These are phyloP conservation scores for Solanum arcanum DNA, from an alignment of 257 asterid genomes.

Conservation along the genomic window DNA sequence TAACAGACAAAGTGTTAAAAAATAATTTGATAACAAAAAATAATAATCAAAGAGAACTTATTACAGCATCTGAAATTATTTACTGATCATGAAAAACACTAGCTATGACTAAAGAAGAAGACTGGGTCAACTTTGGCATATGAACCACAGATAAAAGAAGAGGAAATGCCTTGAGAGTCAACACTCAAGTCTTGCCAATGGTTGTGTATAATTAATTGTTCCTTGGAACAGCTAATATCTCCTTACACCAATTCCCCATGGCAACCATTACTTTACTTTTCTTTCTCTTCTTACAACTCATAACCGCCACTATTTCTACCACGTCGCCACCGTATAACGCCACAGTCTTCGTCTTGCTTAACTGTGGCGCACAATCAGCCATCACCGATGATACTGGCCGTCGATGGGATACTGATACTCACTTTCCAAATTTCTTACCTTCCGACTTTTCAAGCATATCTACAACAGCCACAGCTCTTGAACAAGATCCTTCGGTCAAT, in stretches of 20 bases:
- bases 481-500: conserved; percentile 1
- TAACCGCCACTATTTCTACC: neutral
- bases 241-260: neutral
- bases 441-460: conserved; percentile 14
- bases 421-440: conserved; percentile 13
- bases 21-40: neutral
- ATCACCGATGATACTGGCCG: neutral
- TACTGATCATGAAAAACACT: neutral
- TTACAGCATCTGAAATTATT: neutral
- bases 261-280: neutral
- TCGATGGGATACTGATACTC: conserved; percentile 31
- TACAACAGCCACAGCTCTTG: neutral
- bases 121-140: neutral
- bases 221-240: neutral
- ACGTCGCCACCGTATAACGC: conserved; percentile 8
- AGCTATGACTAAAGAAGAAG: neutral
- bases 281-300: neutral
- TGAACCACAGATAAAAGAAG: neutral
- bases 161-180: neutral
- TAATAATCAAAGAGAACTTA: neutral
- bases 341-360: conserved; percentile 33
- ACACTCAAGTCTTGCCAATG: neutral
- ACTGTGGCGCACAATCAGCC: conserved; percentile 28
- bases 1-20: too few species aligned
- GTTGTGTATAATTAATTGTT: neutral